Conservation (phyloP, 2,329 filamentous ascomycete species). For the Colletotrichum sp. region DNA sequence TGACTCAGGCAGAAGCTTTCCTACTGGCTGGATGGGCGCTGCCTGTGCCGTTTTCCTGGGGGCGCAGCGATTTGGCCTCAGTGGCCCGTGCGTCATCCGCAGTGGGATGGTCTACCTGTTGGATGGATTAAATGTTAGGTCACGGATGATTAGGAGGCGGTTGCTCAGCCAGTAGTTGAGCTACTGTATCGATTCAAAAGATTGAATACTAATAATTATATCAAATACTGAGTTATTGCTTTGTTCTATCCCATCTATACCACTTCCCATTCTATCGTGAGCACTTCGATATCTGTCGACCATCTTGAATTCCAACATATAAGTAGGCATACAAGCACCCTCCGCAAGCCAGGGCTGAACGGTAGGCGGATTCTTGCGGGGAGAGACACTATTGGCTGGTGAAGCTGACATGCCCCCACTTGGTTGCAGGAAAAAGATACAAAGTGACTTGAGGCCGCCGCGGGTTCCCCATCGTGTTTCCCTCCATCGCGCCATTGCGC, state of each 20-base stretch:
- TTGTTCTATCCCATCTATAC: no score
- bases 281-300: fast-evolving
- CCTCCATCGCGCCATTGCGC: background rate
- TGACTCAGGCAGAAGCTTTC: background rate
- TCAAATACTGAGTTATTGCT: no score
- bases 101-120: background rate
- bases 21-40: background rate
- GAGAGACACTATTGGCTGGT: background rate
- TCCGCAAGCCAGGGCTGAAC: constrained; percentile 1
- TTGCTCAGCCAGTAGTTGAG: fast-evolving
- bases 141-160: background rate
- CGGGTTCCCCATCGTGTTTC: background rate
- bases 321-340: background rate
- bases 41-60: background rate
- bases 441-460: constrained; percentile 18
- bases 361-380: background rate
- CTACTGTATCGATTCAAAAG: background rate
- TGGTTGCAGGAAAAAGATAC: background rate
- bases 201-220: background rate
- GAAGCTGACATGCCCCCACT: background rate
- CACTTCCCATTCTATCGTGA: fast-evolving
- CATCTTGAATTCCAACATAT: background rate
- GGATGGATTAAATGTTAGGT: constrained; percentile 6
- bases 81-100: constrained; percentile 7
- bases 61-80: constrained; percentile 22